Evolutionary conservation across 2,329 filamentous ascomycete species (phyloP).

Genomic region (Sphaerulina vaccinii): DNA sequence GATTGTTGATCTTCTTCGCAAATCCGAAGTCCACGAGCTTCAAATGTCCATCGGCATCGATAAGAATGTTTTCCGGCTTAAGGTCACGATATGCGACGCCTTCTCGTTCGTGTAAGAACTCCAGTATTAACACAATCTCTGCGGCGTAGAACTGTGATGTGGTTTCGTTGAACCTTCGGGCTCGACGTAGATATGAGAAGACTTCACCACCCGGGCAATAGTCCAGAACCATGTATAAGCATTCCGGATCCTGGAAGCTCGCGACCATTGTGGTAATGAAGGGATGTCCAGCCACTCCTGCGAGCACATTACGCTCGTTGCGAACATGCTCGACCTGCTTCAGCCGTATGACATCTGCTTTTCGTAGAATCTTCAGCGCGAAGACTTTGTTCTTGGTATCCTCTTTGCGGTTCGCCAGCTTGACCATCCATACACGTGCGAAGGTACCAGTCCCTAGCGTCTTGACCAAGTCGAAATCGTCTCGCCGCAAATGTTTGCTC

Average conservation of each 20-base stretch:
- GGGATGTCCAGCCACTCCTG: conserved; percentile 74
- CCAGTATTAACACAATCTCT: conserved; percentile 78
- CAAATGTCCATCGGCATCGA: conserved; percentile 75
- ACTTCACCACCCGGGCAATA: conserved; percentile 82
- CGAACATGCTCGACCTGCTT: conserved; percentile 87
- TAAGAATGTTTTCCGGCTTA: conserved; percentile 78
- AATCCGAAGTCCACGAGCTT: conserved; percentile 85
- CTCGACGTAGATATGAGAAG: conserved; percentile 76
- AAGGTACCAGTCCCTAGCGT: conserved; percentile 77
- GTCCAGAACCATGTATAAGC: conserved; percentile 79
- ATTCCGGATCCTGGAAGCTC: conserved; percentile 76
- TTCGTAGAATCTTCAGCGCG: conserved; percentile 75
- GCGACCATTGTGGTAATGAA: conserved; percentile 79
- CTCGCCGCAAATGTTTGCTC: conserved; percentile 46
- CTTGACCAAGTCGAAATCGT: conserved; percentile 71
- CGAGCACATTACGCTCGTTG: conserved; percentile 76
- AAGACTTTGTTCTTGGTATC: conserved; percentile 60
- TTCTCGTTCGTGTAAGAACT: conserved; percentile 76
- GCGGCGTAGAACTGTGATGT: conserved; percentile 80
- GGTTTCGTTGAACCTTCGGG: conserved; percentile 74
- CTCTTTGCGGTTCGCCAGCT: conserved; percentile 52
- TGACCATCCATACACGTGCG: conserved; percentile 76
- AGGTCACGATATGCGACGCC: conserved; percentile 79
- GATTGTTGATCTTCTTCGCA: conserved; percentile 70
- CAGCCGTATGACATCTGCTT: conserved; percentile 68